Conservation (phyloP, 2,329 filamentous ascomycete genomes). For the Thielaviopsis punctulata region DNA sequence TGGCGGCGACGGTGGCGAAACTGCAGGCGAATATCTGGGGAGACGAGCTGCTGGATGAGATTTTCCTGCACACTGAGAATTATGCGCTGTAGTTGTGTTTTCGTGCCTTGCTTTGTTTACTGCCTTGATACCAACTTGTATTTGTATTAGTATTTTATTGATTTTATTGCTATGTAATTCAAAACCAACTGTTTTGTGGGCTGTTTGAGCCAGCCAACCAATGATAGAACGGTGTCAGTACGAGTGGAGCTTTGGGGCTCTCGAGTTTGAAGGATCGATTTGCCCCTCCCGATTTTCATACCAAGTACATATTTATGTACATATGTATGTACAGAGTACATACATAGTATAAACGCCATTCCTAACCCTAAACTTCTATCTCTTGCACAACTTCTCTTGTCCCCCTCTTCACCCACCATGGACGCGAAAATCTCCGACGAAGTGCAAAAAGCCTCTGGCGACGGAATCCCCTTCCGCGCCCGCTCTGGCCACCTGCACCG, state of each 20-base stretch:
- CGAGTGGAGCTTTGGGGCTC: too few species aligned
- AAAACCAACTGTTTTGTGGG: too few species aligned
- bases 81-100: constrained; percentile 51
- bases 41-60: constrained; percentile 64
- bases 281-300: not conserved
- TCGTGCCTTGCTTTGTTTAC: not conserved
- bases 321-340: too few species aligned
- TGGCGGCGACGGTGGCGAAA: constrained; percentile 67
- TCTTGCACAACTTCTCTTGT: not conserved
- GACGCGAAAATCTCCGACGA: constrained; percentile 6
- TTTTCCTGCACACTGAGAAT: constrained; percentile 89
- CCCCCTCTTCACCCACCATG: not conserved
- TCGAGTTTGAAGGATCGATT: not conserved
- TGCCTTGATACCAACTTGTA: not conserved
- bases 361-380: too few species aligned
- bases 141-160: not conserved
- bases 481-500: constrained; percentile 57
- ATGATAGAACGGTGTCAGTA: not conserved
- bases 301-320: too few species aligned
- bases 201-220: too few species aligned
- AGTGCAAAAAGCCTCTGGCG: constrained; percentile 10
- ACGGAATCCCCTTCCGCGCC: constrained; percentile 54
- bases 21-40: constrained; percentile 74
- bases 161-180: not conserved
- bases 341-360: too few species aligned